phyloP scores from a whole-genome alignment of 345 rosid species.

The Syzygium oleosum region DNA sequence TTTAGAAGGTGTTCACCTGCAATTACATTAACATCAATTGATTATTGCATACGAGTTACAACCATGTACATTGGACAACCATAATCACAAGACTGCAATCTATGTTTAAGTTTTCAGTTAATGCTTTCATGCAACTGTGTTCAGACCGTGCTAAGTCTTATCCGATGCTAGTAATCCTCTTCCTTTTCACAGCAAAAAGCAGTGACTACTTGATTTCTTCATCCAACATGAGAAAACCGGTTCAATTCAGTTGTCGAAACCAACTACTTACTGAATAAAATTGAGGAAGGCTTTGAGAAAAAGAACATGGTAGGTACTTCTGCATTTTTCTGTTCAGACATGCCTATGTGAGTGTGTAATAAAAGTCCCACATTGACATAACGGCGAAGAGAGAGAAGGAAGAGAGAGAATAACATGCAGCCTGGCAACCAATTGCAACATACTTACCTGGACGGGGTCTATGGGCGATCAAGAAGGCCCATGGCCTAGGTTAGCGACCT shows the following conservation, averaged over 20 bases:
- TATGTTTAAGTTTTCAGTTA: background rate
- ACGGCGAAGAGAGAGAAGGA: background rate
- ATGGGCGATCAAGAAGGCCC: background rate
- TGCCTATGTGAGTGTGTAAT: background rate
- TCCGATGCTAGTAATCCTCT: background rate
- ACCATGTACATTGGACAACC: background rate
- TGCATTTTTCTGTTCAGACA: background rate
- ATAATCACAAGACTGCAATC: background rate
- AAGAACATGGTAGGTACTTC: background rate
- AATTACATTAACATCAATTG: background rate
- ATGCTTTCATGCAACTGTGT: background rate
- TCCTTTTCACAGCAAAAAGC: background rate
- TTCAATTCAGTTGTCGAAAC: background rate
- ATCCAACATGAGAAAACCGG: background rate
- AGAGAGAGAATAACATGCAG: background rate
- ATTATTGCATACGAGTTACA: background rate
- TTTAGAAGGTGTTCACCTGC: background rate
- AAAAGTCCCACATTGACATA: background rate
- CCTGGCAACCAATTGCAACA: background rate
- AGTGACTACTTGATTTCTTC: background rate
- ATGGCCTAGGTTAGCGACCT: background rate
- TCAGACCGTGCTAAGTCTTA: background rate
- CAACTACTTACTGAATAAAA: background rate
- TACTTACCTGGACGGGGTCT: background rate
- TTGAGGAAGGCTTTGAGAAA: background rate